A percentile compares a stretch with the other conserved stretches of the same genome.
Evolutionary conservation across 345 rosid genomes (phyloP).

Genomic region (Reutealis trisperma): DNA sequence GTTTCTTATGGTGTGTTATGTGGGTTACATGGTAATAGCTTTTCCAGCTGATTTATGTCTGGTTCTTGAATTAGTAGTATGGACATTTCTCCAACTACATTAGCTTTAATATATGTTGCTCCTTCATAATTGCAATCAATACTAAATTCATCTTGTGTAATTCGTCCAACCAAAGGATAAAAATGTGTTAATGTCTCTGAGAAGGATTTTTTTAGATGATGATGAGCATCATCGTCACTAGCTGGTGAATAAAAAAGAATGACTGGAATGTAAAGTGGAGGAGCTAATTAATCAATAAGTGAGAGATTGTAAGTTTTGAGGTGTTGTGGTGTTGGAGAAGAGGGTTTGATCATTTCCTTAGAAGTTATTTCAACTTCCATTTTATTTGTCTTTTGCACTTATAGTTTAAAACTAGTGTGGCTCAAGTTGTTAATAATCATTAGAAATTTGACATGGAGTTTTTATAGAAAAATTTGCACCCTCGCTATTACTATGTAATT

Average conservation of each 20-base stretch:
- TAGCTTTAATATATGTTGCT: not conserved
- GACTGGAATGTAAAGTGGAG: not conserved
- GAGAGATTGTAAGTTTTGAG: constrained; percentile 9
- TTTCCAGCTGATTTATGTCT: not conserved
- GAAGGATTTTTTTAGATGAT: constrained; percentile 10
- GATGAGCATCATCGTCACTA: not conserved
- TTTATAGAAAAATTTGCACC: not conserved
- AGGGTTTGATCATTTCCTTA: constrained; percentile 8
- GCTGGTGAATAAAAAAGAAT: constrained; percentile 3
- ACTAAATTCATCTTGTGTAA: not conserved
- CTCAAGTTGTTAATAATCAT: not conserved
- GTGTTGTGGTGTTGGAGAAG: constrained; percentile 2
- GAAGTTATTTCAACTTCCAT: constrained; percentile 10
- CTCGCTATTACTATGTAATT: too few species aligned
- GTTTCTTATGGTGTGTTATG: not conserved
- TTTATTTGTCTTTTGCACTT: not conserved
- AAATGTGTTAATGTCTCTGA: not conserved
- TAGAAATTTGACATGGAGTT: not conserved
- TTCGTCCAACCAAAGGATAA: constrained; percentile 11
- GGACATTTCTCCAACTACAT: constrained; percentile 1
- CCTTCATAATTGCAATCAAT: constrained; percentile 15
- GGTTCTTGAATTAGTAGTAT: not conserved
- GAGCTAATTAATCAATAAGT: constrained; percentile 12
- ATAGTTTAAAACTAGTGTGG: too few species aligned
- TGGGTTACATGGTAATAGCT: constrained; percentile 8